These are phyloP conservation scores for Picochlorum sp. DNA, from an alignment of 139 green algal genomes.

Conservation along the genomic window DNA sequence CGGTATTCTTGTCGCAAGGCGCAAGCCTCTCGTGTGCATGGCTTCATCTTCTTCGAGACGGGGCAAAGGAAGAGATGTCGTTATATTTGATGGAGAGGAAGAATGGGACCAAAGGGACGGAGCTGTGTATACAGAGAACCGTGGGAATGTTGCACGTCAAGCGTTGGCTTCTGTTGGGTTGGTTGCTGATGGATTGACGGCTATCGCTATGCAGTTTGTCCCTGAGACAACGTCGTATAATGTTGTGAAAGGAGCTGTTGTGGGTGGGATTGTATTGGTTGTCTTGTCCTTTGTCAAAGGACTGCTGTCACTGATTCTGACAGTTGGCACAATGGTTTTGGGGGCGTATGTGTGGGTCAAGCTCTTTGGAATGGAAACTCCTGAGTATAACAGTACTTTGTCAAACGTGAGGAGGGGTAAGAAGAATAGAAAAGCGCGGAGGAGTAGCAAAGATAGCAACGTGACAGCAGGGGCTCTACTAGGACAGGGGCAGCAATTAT, in stretches of 20 bases:
- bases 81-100: slow-evolving; percentile 10
- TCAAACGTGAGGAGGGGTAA: neutral
- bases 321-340: slow-evolving; percentile 30
- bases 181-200: slow-evolving; percentile 11
- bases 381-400: neutral
- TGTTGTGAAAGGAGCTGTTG: slow-evolving; percentile 29
- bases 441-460: neutral
- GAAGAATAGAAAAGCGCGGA: neutral
- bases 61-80: neutral
- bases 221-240: slow-evolving; percentile 7
- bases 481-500: too few species aligned
- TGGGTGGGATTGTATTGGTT: slow-evolving; percentile 29
- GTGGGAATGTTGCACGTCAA: slow-evolving; percentile 3
- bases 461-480: too few species aligned
- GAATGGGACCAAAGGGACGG: slow-evolving; percentile 7
- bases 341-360: slow-evolving; percentile 26
- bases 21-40: too few species aligned
- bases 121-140: neutral
- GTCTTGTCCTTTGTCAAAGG: slow-evolving; percentile 38
- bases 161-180: slow-evolving; percentile 15
- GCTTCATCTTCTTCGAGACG: slow-evolving; percentile 2
- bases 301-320: slow-evolving; percentile 34
- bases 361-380: slow-evolving; percentile 27
- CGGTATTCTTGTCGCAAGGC: too few species aligned
- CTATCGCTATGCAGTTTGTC: slow-evolving; percentile 14